Base-by-base conservation (phyloP, 129 eudicot species). In the Artemisia annua region DNA sequence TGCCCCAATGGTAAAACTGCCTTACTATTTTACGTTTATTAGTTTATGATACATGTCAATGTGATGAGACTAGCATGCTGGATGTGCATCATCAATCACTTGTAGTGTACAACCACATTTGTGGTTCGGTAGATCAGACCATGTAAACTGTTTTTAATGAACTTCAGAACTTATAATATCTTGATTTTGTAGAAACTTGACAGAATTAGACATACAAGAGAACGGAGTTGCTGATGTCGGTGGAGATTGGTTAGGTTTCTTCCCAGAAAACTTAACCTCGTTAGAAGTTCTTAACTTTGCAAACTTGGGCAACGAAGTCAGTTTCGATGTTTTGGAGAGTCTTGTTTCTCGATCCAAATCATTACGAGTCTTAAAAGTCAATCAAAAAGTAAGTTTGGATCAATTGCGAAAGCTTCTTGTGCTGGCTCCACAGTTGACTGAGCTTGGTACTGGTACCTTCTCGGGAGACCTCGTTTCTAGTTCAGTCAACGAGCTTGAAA, bases 401-500 rank as follows among this genome's bases (percentile, higher is more conserved):
- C 87, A 87, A 54, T 26, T 89, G 75, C 82, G 68, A 61, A 81
- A 52, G 78, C 83, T 92, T 54, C 85, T 92, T 65, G 70, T 78
- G 53, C 80, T 50, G 12, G 87, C 96, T 44, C 89, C 98, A 56
- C 83, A 79, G 43, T 66, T 92, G 74, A 59, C 26, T 11, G 88
- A 85, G 83, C 88, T 92, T 48, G 94, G 98, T 6, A 92, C 98
- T 5, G 98, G 98, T 43, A 75, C 91, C 1, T 85, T 89, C 77
- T 17, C 69, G 35, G 85, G 83, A 78, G 88, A 89, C 63, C 80
- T 87, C 24, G 57, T 50, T 19, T 48, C 89, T 35, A 52, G 73
- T 64, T 73, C 79, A 11, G 76, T 46, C 56, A 66, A 76, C 15
- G 84, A 76, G 39, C 86, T 87, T 3, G 81, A 66, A 68, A 71